Conservation (phyloP, 352 stramenopile species). For the Pythium vanterpoolii region DNA sequence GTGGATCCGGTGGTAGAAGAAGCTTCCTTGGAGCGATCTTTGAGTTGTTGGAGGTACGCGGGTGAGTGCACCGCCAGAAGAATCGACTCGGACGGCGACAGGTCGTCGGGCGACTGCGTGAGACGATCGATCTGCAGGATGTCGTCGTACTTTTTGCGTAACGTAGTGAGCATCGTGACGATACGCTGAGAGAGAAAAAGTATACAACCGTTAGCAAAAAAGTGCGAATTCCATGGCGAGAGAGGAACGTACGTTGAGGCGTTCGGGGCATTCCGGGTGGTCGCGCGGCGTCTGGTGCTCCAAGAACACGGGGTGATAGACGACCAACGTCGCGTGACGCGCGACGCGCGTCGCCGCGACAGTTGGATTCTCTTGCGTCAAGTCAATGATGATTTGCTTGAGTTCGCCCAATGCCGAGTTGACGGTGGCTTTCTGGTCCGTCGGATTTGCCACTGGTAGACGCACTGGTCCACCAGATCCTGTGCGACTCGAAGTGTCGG, state of each 20-base stretch:
- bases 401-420: slow-evolving; percentile 64
- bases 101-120: slow-evolving; percentile 58
- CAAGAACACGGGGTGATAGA: slow-evolving; percentile 82
- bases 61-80: slow-evolving; percentile 81
- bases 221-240: neutral
- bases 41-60: slow-evolving; percentile 75
- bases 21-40: slow-evolving; percentile 58
- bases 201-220: neutral
- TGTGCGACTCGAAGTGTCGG: neutral
- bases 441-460: neutral
- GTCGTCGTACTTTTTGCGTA: slow-evolving; percentile 65
- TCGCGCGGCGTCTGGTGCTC: slow-evolving; percentile 83
- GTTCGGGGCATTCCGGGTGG: slow-evolving; percentile 77
- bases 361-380: slow-evolving; percentile 57
- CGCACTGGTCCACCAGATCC: neutral
- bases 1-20: slow-evolving; percentile 2
- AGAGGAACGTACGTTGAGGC: slow-evolving; percentile 60
- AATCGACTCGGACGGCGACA: slow-evolving; percentile 71
- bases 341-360: slow-evolving; percentile 9
- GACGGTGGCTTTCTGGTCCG: slow-evolving; percentile 20
- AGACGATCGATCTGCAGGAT: slow-evolving; percentile 69
- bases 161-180: slow-evolving; percentile 54
- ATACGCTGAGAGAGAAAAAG: slow-evolving; percentile 42
- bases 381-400: slow-evolving; percentile 74
- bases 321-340: slow-evolving; percentile 52